Percentiles rank a stretch among this genome's conserved stretches.
Conservation (phyloP, 257 asterid genomes). For the Solanum clarkiae region DNA sequence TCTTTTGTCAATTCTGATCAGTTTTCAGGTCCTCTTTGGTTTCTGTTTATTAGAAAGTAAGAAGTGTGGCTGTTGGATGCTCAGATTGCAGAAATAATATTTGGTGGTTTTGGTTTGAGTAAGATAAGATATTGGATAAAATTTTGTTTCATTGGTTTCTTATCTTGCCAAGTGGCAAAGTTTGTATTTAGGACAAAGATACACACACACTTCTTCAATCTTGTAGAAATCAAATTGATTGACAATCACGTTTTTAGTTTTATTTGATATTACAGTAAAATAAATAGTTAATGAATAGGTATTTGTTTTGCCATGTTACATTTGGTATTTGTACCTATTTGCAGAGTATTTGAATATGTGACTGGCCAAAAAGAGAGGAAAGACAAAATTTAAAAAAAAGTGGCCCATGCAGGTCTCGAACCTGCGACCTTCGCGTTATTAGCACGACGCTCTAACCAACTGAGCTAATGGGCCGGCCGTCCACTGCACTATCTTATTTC, state of each 20-base stretch:
- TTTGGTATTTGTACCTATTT: background rate
- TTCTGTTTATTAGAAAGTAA: slow-evolving; percentile 4
- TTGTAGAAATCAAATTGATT: slow-evolving; percentile 4
- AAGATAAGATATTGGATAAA: slow-evolving; percentile 76
- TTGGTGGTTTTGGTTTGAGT: slow-evolving; percentile 34
- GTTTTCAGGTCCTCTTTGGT: background rate
- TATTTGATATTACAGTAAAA: background rate
- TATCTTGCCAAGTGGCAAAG: slow-evolving; percentile 34
- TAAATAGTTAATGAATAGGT: background rate
- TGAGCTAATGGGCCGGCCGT: background rate
- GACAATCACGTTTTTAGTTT: background rate
- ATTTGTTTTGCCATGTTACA: background rate
- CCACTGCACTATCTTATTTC: rapidly evolving
- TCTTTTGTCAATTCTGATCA: background rate
- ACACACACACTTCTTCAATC: slow-evolving; percentile 1
- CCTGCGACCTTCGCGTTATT: slow-evolving; percentile 16
- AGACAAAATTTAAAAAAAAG: rapidly evolving
- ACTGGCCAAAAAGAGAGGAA: background rate
- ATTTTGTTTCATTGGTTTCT: slow-evolving; percentile 30
- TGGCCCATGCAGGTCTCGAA: slow-evolving; percentile 16
- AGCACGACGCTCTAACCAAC: slow-evolving; percentile 20
- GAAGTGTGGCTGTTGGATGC: slow-evolving; percentile 1
- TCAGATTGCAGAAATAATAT: slow-evolving; percentile 4
- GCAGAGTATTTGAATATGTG: background rate
- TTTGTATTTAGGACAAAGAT: slow-evolving; percentile 22